Conservation (phyloP, 495 filamentous ascomycete genomes). For the Penicillium manginii region DNA sequence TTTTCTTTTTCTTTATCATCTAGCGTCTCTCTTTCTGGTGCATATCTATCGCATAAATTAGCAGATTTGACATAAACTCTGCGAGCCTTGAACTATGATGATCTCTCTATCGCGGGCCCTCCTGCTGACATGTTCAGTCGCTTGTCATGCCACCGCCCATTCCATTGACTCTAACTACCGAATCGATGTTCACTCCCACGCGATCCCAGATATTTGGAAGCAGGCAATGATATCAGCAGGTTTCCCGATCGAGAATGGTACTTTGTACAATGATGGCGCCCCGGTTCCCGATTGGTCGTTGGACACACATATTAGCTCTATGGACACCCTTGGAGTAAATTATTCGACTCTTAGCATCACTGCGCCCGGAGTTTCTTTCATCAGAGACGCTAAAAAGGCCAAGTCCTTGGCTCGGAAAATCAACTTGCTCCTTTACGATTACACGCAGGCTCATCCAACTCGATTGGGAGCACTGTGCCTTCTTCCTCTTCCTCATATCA, state of each 20-base stretch:
- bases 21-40: no score
- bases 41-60: no score
- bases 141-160: neutral
- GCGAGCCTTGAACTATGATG: neutral
- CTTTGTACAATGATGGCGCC: constrained; percentile 16
- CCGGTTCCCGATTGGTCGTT: constrained; percentile 42
- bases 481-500: constrained; percentile 51
- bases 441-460: constrained; percentile 36
- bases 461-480: constrained; percentile 54
- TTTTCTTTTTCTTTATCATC: neutral
- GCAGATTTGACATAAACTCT: no score
- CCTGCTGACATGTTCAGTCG: neutral
- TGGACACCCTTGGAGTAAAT: constrained; percentile 44
- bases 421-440: constrained; percentile 37
- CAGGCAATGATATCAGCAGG: constrained; percentile 32
- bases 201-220: constrained; percentile 34
- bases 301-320: constrained; percentile 48
- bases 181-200: constrained; percentile 44
- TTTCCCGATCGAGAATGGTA: constrained; percentile 41
- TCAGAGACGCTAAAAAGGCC: constrained; percentile 28
- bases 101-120: neutral
- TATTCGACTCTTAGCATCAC: constrained; percentile 54
- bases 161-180: constrained; percentile 1
- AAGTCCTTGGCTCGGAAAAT: constrained; percentile 26
- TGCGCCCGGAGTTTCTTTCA: constrained; percentile 47